Conservation (phyloP, 2,329 filamentous ascomycete species). For the Grosmannia huntii region DNA sequence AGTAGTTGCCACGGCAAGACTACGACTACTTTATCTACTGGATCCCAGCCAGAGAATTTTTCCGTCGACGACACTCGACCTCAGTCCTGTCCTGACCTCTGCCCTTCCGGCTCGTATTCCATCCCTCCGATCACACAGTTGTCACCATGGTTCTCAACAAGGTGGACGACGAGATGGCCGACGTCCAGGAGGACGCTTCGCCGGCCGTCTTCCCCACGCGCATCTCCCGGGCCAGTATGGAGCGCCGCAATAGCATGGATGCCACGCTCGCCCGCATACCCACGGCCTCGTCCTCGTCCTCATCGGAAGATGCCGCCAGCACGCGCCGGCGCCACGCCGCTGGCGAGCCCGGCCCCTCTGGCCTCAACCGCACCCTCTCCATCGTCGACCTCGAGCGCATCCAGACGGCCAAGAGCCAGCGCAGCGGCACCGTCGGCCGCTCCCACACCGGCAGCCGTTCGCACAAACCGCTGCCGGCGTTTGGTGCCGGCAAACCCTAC, state of each 20-base stretch:
- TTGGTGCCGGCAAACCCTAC: constrained; percentile 63
- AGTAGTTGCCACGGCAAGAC: not conserved
- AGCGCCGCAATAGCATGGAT: constrained; percentile 30
- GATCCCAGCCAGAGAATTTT: not conserved
- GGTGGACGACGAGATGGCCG: constrained; percentile 39
- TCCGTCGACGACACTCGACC: not conserved
- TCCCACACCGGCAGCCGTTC: constrained; percentile 28
- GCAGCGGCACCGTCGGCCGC: constrained; percentile 58
- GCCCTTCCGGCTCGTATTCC: not conserved
- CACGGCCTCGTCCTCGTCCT: constrained; percentile 37
- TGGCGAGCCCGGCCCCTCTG: constrained; percentile 21
- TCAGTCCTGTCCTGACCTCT: not conserved
- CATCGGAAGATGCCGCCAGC: constrained; percentile 31
- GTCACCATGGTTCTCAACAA: constrained; percentile 31
- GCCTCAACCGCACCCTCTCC: constrained; percentile 50
- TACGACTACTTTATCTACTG: not conserved
- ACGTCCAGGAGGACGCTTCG: constrained; percentile 41
- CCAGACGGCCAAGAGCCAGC: constrained; percentile 56
- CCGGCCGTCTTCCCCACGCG: constrained; percentile 19
- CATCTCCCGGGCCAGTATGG: constrained; percentile 15
- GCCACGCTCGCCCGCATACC: constrained; percentile 42
- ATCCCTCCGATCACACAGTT: not conserved
- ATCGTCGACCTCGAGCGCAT: constrained; percentile 58
- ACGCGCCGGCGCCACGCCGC: constrained; percentile 21
- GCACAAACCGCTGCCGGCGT: constrained; percentile 48